These are phyloP conservation scores for Yamadazyma taylorii DNA, from an alignment of 1,139 yeast genomes.

Conservation along the genomic window DNA sequence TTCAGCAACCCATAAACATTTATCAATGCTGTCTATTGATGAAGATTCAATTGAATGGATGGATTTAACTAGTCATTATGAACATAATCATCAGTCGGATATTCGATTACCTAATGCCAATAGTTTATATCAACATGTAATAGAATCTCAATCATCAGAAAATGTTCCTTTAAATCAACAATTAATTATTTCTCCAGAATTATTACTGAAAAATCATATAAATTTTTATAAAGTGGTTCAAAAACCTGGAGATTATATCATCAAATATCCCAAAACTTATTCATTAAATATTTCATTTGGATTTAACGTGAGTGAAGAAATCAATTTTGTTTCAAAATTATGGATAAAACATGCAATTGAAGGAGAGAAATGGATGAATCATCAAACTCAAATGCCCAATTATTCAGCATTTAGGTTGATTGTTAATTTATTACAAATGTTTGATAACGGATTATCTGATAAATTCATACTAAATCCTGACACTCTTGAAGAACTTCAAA, in stretches of 20 bases:
- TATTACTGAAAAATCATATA: slow-evolving; percentile 49
- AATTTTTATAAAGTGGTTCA: slow-evolving; percentile 48
- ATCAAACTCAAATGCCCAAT: slow-evolving; percentile 50
- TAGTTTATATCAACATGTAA: slow-evolving; percentile 25
- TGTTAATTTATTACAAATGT: slow-evolving; percentile 44
- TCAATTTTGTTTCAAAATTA: slow-evolving; percentile 54
- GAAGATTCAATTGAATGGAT: not conserved
- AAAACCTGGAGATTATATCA: slow-evolving; percentile 58
- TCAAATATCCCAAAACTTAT: slow-evolving; percentile 58
- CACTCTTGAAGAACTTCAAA: slow-evolving; percentile 23
- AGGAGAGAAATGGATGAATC: slow-evolving; percentile 53
- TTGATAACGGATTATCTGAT: slow-evolving; percentile 29
- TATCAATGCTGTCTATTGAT: not conserved
- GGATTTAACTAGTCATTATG: not conserved
- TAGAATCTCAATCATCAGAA: slow-evolving; percentile 15
- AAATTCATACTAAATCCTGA: slow-evolving; percentile 24
- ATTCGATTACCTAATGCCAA: slow-evolving; percentile 26
- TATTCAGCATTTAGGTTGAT: slow-evolving; percentile 51
- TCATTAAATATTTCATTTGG: slow-evolving; percentile 54
- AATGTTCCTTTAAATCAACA: not conserved
- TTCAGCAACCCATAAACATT: not conserved
- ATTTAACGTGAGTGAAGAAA: slow-evolving; percentile 53
- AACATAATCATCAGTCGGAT: slow-evolving; percentile 14
- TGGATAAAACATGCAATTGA: slow-evolving; percentile 55
- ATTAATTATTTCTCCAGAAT: slow-evolving; percentile 47